Conservation (phyloP, 139 green algal species). For the Klebsormidium nitens region DNA sequence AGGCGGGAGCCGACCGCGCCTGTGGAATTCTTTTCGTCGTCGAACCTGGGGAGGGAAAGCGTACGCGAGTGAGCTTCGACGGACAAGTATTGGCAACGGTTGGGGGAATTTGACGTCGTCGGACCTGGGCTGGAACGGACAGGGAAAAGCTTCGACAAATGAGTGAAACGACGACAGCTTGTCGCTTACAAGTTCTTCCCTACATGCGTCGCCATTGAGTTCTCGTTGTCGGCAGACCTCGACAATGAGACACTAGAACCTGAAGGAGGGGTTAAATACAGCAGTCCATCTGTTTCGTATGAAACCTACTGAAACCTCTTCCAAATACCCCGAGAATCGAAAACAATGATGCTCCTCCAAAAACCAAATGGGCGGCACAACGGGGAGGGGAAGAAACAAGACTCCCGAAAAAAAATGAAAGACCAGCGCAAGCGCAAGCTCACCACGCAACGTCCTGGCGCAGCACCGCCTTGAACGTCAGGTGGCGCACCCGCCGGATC, state of each 20-base stretch:
- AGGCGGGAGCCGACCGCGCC: constrained; percentile 36
- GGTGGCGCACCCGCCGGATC: constrained; percentile 24
- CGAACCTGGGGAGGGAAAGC: not conserved
- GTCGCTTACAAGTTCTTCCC: not conserved
- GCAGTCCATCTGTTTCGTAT: too few relatives aligned
- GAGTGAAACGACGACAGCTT: constrained; percentile 4
- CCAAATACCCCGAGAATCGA: not conserved
- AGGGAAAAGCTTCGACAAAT: not conserved
- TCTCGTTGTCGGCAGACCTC: too few relatives aligned
- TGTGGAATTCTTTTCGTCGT: constrained; percentile 15
- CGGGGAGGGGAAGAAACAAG: not conserved
- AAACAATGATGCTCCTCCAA: not conserved
- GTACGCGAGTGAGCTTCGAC: not conserved
- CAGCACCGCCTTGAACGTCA: constrained; percentile 39
- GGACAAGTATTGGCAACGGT: not conserved
- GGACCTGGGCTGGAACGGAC: too few relatives aligned
- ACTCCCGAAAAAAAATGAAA: not conserved
- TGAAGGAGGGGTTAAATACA: not conserved
- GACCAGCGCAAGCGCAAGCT: not conserved
- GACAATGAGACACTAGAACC: too few relatives aligned
- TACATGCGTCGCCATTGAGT: too few relatives aligned
- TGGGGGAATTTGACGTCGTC: too few relatives aligned
- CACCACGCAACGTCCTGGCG: constrained; percentile 45
- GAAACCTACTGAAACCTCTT: not conserved
- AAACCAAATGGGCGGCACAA: too few relatives aligned